Percentiles rank a stretch among this genome's conserved stretches.
phyloP scores from a whole-genome alignment of 495 filamentous ascomycete species.

The Neurospora tetrasperma region DNA sequence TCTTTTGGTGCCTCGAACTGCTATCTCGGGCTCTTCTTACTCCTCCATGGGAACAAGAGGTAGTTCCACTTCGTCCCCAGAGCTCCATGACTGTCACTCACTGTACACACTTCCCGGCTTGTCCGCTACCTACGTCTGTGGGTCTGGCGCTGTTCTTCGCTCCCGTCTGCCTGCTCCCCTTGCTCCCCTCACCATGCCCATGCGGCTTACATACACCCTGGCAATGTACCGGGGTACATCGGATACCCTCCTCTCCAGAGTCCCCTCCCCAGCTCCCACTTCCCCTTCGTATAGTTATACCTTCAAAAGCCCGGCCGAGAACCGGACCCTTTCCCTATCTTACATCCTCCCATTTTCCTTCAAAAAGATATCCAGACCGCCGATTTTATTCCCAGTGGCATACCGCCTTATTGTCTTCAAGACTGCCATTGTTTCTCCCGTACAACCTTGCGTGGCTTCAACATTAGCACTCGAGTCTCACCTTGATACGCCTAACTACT shows the following conservation, averaged over 20 bases:
- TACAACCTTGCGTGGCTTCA: constrained; percentile 72
- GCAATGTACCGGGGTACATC: neutral
- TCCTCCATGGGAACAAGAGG: neutral
- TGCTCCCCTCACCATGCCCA: neutral
- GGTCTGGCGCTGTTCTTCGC: neutral
- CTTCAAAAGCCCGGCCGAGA: constrained; percentile 1
- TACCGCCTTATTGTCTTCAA: constrained; percentile 75
- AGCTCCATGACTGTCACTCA: neutral
- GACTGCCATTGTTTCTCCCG: constrained; percentile 90
- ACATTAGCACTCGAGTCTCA: constrained; percentile 65
- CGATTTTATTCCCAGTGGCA: constrained; percentile 35
- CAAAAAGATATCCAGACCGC: neutral
- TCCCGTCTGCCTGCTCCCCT: neutral
- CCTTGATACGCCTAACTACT: constrained; percentile 51
- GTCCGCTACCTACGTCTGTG: neutral
- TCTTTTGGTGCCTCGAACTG: neutral
- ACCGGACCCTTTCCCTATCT: constrained; percentile 3
- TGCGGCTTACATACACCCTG: neutral
- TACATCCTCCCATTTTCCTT: constrained; percentile 1
- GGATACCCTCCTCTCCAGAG: neutral
- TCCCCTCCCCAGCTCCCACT: neutral
- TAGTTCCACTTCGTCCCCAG: neutral
- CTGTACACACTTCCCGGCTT: neutral
- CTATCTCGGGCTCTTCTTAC: neutral
- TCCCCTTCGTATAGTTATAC: neutral